Conservation (phyloP, 2,329 filamentous ascomycete genomes). For the Emericellopsis atlantica region DNA sequence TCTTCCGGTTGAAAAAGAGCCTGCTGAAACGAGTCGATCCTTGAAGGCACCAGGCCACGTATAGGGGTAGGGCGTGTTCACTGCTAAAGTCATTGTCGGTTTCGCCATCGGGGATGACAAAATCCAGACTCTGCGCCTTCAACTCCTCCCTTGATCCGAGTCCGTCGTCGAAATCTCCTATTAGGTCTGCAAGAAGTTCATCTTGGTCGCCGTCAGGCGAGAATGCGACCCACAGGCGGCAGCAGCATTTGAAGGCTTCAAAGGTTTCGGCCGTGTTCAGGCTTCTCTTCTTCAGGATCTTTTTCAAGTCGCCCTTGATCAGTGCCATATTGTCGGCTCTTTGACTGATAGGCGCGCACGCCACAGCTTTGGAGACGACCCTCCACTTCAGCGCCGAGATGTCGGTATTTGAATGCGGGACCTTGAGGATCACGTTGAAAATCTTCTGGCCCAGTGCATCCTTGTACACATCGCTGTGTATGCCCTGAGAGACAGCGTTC, state of each 20-base stretch:
- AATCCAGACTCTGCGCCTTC: constrained; percentile 9
- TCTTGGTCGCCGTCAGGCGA: constrained; percentile 19
- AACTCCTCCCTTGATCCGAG: constrained; percentile 12
- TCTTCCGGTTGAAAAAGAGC: constrained; percentile 12
- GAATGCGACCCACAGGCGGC: constrained; percentile 22
- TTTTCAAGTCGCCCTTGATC: constrained; percentile 17
- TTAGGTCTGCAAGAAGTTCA: constrained; percentile 15
- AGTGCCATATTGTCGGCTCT: constrained; percentile 18
- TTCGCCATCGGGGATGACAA: constrained; percentile 5
- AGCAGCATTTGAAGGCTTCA: constrained; percentile 27
- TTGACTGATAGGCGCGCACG: constrained; percentile 18
- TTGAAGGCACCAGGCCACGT: constrained; percentile 19
- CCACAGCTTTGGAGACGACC: constrained; percentile 20
- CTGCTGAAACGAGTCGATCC: constrained; percentile 18
- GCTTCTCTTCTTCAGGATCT: constrained; percentile 17
- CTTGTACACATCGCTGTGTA: constrained; percentile 26
- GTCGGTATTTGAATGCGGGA: constrained; percentile 14
- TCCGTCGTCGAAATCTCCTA: constrained; percentile 18
- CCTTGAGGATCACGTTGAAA: constrained; percentile 18
- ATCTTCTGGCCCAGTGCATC: constrained; percentile 26
- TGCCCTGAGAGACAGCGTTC: constrained; percentile 26
- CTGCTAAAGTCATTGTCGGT: constrained; percentile 11
- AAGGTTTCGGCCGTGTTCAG: constrained; percentile 21
- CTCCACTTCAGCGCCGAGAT: constrained; percentile 26
- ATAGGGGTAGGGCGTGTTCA: constrained; percentile 14